These are phyloP conservation scores for Forsythia viridissima DNA, from an alignment of 257 asterid genomes.

Conservation along the genomic window DNA sequence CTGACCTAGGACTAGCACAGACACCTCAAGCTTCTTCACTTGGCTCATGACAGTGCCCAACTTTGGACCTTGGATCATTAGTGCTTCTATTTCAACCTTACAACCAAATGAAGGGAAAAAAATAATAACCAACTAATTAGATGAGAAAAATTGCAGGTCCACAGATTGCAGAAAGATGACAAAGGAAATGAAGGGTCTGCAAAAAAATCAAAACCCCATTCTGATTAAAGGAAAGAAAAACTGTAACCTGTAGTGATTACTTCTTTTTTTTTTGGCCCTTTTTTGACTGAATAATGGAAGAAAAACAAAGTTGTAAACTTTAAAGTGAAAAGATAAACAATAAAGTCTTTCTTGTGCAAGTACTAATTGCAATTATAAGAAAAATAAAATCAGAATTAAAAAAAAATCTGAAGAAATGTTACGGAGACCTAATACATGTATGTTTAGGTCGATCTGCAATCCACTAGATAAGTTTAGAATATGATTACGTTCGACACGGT, in stretches of 20 bases:
- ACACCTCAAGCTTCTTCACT: constrained; percentile 88
- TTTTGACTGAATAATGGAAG: constrained; percentile 16
- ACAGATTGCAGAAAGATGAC: neutral
- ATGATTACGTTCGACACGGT: too few species aligned
- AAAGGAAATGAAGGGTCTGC: constrained; percentile 10
- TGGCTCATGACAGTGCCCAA: constrained; percentile 82
- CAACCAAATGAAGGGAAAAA: neutral
- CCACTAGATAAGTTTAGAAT: too few species aligned
- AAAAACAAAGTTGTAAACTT: constrained; percentile 6
- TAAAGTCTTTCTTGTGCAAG: neutral
- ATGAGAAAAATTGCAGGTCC: neutral
- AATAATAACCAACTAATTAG: neutral
- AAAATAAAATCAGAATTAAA: too few species aligned
- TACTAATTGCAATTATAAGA: neutral
- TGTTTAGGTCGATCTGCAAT: neutral
- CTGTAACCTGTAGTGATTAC: constrained; percentile 25
- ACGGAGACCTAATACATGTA: neutral
- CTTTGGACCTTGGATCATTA: constrained; percentile 80
- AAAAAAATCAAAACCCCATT: constrained; percentile 5
- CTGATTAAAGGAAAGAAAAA: constrained; percentile 24
- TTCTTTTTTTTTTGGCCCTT: neutral
- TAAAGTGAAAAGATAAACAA: neutral
- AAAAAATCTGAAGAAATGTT: too few species aligned
- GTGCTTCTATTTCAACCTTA: constrained; percentile 91
- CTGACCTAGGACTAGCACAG: constrained; percentile 85